Percentiles rank a stretch among this genome's conserved stretches.
Evolutionary conservation across 2,329 filamentous ascomycete genomes (phyloP).

Genomic region (Epichloe brachyelytri): DNA sequence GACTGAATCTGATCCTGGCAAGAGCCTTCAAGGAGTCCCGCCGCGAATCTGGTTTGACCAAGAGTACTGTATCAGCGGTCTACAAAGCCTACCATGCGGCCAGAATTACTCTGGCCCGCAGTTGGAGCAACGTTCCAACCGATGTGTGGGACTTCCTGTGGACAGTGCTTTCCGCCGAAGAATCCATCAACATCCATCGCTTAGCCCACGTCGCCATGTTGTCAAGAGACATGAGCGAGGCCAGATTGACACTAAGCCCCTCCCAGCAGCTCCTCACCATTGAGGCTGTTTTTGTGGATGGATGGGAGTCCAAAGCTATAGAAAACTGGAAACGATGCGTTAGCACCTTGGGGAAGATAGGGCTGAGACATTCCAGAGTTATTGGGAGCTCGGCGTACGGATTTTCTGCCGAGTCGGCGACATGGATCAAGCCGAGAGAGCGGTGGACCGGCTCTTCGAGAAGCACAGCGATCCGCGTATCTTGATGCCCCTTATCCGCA

Average conservation of each 20-base stretch:
- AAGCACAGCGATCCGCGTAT: conserved; percentile 39
- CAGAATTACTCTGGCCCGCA: conserved; percentile 28
- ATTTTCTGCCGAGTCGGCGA: conserved; percentile 49
- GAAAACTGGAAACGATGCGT: conserved; percentile 50
- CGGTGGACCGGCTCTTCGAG: conserved; percentile 40
- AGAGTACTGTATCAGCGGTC: conserved; percentile 24
- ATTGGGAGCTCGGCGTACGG: conserved; percentile 52
- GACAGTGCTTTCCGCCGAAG: conserved; percentile 42
- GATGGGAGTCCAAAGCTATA: conserved; percentile 45
- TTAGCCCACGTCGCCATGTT: conserved; percentile 49
- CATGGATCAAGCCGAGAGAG: conserved; percentile 43
- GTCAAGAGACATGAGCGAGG: conserved; percentile 51
- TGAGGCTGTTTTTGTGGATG: conserved; percentile 52
- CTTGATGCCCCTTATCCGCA: conserved; percentile 55
- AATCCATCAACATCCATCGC: conserved; percentile 37
- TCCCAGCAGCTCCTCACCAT: conserved; percentile 53
- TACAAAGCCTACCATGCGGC: conserved; percentile 40
- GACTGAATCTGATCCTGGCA: conserved; percentile 20
- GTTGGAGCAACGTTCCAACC: conserved; percentile 42
- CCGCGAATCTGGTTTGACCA: conserved; percentile 15
- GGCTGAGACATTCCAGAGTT: conserved; percentile 35
- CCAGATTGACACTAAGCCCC: conserved; percentile 40
- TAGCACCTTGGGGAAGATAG: conserved; percentile 32
- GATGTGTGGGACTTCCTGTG: conserved; percentile 55
- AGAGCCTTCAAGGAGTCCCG: conserved; percentile 17